phyloP scores from a whole-genome alignment of 179 eudicot genomes.

The Amaranthus tricolor region DNA sequence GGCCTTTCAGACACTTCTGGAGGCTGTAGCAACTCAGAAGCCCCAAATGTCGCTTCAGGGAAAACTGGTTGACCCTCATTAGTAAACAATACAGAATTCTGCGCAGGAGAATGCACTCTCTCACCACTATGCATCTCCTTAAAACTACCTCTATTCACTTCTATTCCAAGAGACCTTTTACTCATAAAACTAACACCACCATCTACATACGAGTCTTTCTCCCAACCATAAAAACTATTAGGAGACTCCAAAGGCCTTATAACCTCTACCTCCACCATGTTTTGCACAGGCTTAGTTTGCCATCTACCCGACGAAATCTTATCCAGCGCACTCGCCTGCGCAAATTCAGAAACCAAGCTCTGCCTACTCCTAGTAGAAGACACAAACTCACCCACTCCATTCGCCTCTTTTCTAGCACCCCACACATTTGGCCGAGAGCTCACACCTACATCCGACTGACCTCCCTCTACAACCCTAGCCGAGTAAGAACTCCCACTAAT shows the following conservation, averaged over 20 bases:
- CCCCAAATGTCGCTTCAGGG: slow-evolving; percentile 31
- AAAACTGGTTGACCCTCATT: slow-evolving; percentile 39
- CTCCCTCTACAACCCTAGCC: slow-evolving; percentile 49
- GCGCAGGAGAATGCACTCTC: slow-evolving; percentile 44
- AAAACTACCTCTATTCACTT: slow-evolving; percentile 35
- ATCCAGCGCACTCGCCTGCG: slow-evolving; percentile 92
- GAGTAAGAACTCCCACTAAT: slow-evolving; percentile 44
- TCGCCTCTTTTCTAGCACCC: slow-evolving; percentile 59
- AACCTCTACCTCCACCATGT: slow-evolving; percentile 59
- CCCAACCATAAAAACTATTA: slow-evolving; percentile 31
- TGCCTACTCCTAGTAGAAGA: slow-evolving; percentile 49
- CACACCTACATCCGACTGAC: slow-evolving; percentile 30
- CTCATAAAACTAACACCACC: slow-evolving; percentile 25
- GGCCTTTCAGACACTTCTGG: slow-evolving; percentile 65
- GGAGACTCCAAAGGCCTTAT: slow-evolving; percentile 50
- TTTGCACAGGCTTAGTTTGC: slow-evolving; percentile 62
- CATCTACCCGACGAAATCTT: slow-evolving; percentile 92
- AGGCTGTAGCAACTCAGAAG: slow-evolving; percentile 32
- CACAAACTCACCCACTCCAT: slow-evolving; percentile 33
- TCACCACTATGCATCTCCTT: slow-evolving; percentile 45
- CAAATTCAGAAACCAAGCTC: slow-evolving; percentile 62
- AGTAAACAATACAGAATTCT: slow-evolving; percentile 29
- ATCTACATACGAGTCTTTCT: slow-evolving; percentile 22
- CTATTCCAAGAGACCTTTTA: slow-evolving; percentile 40
- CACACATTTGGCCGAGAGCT: slow-evolving; percentile 62